Evolutionary conservation across 345 rosid genomes (phyloP).

Genomic region (Murraya paniculata): DNA sequence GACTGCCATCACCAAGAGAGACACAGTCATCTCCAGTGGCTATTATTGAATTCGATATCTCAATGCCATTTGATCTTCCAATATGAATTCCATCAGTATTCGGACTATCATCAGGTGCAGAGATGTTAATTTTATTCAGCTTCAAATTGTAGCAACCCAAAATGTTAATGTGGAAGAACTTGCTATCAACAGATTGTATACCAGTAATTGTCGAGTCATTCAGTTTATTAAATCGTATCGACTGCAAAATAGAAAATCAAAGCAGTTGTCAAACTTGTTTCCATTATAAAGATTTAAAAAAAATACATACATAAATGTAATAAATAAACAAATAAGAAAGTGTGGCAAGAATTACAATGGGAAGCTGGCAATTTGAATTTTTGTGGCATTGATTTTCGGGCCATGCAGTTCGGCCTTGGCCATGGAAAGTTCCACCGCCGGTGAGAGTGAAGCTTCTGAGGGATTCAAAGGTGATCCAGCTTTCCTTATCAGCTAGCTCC

Average conservation of each 20-base stretch:
- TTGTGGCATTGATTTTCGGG: too few relatives aligned
- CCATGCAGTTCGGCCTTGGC: too few relatives aligned
- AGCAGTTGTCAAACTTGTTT: too few relatives aligned
- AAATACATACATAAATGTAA: too few relatives aligned
- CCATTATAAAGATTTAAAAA: too few relatives aligned
- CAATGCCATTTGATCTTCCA: constrained; percentile 15
- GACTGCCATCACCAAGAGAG: constrained; percentile 28
- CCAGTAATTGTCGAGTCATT: constrained; percentile 16
- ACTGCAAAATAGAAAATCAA: constrained; percentile 9
- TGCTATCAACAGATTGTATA: constrained; percentile 25
- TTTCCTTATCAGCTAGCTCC: too few relatives aligned
- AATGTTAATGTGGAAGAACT: constrained; percentile 25
- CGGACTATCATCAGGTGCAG: constrained; percentile 22
- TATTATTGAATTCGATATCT: constrained; percentile 18
- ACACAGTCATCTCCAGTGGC: constrained; percentile 36
- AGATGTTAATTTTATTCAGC: background rate
- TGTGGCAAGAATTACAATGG: too few relatives aligned
- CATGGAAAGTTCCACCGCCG: too few relatives aligned
- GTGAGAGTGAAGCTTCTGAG: too few relatives aligned
- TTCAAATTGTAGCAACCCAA: constrained; percentile 23
- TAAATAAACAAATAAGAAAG: too few relatives aligned
- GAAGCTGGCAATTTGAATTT: too few relatives aligned
- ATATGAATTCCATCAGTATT: constrained; percentile 39
- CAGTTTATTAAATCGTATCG: constrained; percentile 18
- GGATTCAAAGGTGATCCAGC: too few relatives aligned